A percentile compares a stretch with the other conserved stretches of the same genome.
phyloP scores from a whole-genome alignment of 164 flowering plant species.

The Vitis riparia region DNA sequence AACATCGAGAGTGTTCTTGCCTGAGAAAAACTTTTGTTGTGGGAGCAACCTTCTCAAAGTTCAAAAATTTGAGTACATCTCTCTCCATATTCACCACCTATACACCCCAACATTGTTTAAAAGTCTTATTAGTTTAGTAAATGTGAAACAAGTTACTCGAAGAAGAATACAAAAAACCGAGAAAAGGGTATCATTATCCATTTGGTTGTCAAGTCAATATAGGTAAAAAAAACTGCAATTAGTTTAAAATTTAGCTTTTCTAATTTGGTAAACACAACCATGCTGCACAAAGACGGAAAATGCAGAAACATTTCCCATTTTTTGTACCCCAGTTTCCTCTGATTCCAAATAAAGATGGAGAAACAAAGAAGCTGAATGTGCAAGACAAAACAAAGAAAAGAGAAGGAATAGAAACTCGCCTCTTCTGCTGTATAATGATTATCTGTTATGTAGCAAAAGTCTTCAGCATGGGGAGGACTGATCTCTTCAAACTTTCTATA shows the following conservation, averaged over 20 bases:
- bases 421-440: constrained; percentile 29
- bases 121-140: background rate
- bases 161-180: background rate
- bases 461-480: constrained; percentile 35
- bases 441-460: constrained; percentile 38
- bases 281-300: background rate
- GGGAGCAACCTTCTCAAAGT: constrained; percentile 68
- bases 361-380: background rate
- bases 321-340: background rate
- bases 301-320: background rate
- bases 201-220: background rate
- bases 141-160: background rate
- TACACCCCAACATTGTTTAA: background rate
- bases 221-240: background rate
- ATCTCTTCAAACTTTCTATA: constrained; percentile 39
- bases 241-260: too few species aligned
- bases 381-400: background rate
- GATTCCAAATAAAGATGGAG: background rate
- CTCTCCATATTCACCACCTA: constrained; percentile 71
- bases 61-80: constrained; percentile 50
- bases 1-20: constrained; percentile 18
- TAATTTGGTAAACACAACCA: background rate
- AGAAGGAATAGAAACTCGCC: constrained; percentile 6
- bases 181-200: background rate
- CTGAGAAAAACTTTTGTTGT: constrained; percentile 65